phyloP scores from a whole-genome alignment of 1,139 yeast species.

The Lodderomyces theae region DNA sequence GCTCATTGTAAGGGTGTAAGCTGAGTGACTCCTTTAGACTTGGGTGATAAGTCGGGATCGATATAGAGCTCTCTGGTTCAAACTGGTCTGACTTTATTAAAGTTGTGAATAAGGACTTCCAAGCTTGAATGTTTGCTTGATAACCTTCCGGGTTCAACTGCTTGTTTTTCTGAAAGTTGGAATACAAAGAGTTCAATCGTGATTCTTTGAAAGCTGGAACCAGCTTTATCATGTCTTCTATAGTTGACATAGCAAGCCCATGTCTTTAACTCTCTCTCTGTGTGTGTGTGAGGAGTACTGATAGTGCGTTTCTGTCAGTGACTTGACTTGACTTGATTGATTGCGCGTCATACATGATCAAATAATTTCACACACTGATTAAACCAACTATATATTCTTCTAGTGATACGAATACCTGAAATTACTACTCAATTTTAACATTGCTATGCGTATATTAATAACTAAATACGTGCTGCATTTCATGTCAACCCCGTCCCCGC shows the following conservation, averaged over 20 bases:
- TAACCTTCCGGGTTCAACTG: slow-evolving; percentile 65
- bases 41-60: slow-evolving; percentile 24
- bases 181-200: slow-evolving; percentile 61
- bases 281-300: no score
- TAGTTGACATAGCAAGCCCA: slow-evolving; percentile 4
- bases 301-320: no score
- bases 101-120: slow-evolving; percentile 39
- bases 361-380: no score
- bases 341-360: no score
- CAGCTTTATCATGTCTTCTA: slow-evolving; percentile 17
- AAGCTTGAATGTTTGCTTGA: slow-evolving; percentile 65
- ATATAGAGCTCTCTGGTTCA: slow-evolving; percentile 18
- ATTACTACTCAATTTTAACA: no score
- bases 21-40: slow-evolving; percentile 20
- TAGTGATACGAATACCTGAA: no score
- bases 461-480: no score
- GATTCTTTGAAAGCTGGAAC: slow-evolving; percentile 39
- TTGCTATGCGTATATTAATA: no score
- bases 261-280: background rate
- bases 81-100: slow-evolving; percentile 16
- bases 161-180: slow-evolving; percentile 53
- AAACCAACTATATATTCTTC: no score
- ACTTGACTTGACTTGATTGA: no score
- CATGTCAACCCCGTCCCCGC: no score
- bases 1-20: slow-evolving; percentile 30